Evolutionary conservation across 192 early-diverging fungal genomes (phyloP), one percentile per base, ranked within the genome.

Genomic region (Jimgerdemannia flammicorona): DNA sequence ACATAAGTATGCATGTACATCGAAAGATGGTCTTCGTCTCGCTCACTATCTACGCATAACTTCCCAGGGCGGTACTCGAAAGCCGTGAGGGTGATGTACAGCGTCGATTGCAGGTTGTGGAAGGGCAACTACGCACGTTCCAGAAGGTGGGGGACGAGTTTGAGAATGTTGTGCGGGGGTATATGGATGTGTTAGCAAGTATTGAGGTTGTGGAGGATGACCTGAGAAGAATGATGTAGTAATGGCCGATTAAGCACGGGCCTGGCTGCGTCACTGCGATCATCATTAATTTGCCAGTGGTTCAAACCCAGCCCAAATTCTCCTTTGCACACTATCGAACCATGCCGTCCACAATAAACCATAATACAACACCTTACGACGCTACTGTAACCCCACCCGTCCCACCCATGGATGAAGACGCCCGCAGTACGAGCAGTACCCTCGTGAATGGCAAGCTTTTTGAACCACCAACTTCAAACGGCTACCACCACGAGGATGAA

Each of bases 371-470:
- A 59, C 49, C 49, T 59, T 59, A 59, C 14, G 49, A 59, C 49
- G 6, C 49, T 59, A 59, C 49, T 14, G 49, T 2, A 6, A 10
- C 14, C 8, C 49, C 49, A 6, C 6, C 14, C 6, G 49, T 2
- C 49, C 49, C 14, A 14, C 49, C 6, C 6, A 0, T 14, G 43
- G 85, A 87, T 68, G 86, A 87, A 44, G 86, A 87, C 70, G 82
- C 84, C 73, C 73, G 79, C 70, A 87, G 86, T 67, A 87, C 86
- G 39, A 87, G 84, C 64, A 85, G 84, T 29, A 87, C 86, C 3
- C 81, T 87, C 44, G 86, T 87, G 63, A 87, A 84, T 74, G 82
- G 82, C 19, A 84, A 80, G 54, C 14, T 59, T 14, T 59, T 59
- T 14, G 49, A 11, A 77, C 78, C 19, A 49, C 39, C 39, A 44